Conservation (phyloP, 805 yeast species). For the Starmera amethionina region DNA sequence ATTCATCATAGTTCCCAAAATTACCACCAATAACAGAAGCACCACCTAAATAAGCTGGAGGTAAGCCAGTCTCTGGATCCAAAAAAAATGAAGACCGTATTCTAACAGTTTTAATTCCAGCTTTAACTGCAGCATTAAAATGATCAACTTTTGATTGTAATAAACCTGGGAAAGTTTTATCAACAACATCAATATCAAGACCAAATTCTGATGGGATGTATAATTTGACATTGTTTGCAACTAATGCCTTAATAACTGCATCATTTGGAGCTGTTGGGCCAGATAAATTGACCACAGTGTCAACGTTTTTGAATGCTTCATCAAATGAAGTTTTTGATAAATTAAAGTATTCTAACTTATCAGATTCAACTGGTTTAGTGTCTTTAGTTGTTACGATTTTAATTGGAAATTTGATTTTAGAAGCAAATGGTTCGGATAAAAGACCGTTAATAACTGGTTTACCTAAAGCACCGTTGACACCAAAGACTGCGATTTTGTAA, state of each 20-base stretch:
- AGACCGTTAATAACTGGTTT: conserved; percentile 36
- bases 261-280: conserved; percentile 23
- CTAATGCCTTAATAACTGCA: conserved; percentile 29
- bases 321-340: conserved; percentile 15
- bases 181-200: conserved; percentile 25
- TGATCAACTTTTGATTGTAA: conserved; percentile 25
- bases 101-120: conserved; percentile 39
- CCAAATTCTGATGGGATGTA: conserved; percentile 60
- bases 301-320: conserved; percentile 34
- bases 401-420: conserved; percentile 37
- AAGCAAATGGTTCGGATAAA: conserved; percentile 29
- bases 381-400: conserved; percentile 31
- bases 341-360: conserved; percentile 11
- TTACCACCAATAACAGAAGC: too few relatives aligned
- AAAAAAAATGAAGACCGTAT: conserved; percentile 31
- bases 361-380: conserved; percentile 9
- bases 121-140: conserved; percentile 26
- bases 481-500: conserved; percentile 35
- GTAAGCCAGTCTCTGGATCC: conserved; percentile 17
- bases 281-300: conserved; percentile 39
- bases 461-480: conserved; percentile 44
- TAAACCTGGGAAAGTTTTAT: conserved; percentile 25
- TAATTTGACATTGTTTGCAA: conserved; percentile 34
- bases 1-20: conserved; percentile 5
- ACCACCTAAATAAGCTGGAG: too few relatives aligned